phyloP scores from a whole-genome alignment of 352 stramenopile species.

The Aphanomyces euteiches region DNA sequence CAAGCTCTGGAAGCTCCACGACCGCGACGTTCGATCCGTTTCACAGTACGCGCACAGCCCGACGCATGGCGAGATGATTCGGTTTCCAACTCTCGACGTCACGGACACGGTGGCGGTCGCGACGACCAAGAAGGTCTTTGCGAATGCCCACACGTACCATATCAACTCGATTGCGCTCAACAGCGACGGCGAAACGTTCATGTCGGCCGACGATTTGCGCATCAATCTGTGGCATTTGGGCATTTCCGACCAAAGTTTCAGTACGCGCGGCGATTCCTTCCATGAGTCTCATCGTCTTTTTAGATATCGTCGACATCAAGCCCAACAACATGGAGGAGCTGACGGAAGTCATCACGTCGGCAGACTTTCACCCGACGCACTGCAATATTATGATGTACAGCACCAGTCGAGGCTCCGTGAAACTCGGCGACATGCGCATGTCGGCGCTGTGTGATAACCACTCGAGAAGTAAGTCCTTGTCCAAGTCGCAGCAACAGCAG shows the following conservation, averaged over 20 bases:
- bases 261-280: conserved; percentile 39
- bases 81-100: conserved; percentile 14
- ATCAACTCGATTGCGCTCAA: conserved; percentile 95
- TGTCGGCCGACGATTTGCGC: conserved; percentile 94
- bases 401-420: conserved; percentile 89
- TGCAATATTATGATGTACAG: conserved; percentile 96
- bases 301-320: conserved; percentile 97
- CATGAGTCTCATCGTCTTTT: conserved; percentile 13
- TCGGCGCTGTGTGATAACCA: conserved; percentile 85
- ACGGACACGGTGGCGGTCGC: conserved; percentile 52
- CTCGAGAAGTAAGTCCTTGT: conserved; percentile 48
- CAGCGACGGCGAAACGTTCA: conserved; percentile 93
- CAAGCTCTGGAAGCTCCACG: conserved; percentile 94
- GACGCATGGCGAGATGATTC: conserved; percentile 24
- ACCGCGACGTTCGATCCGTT: conserved; percentile 70
- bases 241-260: conserved; percentile 87
- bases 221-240: conserved; percentile 96
- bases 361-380: conserved; percentile 91
- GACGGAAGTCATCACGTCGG: conserved; percentile 94
- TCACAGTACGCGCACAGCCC: conserved; percentile 59
- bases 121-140: conserved; percentile 81
- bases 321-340: conserved; percentile 96
- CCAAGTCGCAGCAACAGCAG: neutral
- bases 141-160: conserved; percentile 95
- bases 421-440: conserved; percentile 90